These are phyloP conservation scores for Sphenostylis stenocarpa DNA, from an alignment of 306 rosid genomes.

Conservation along the genomic window DNA sequence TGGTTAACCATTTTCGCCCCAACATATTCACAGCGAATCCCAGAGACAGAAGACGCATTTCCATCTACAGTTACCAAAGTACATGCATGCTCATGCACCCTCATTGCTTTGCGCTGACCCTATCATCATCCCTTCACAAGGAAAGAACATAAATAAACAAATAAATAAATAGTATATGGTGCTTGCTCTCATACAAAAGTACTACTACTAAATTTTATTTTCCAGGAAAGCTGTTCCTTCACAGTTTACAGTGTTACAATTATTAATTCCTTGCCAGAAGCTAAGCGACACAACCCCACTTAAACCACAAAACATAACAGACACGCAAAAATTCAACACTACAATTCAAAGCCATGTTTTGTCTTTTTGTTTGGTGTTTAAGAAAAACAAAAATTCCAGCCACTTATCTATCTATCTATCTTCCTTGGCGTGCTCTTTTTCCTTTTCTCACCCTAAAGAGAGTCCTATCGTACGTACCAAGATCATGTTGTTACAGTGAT, in stretches of 20 bases:
- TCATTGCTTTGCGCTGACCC: conserved; percentile 19
- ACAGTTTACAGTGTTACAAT: background rate
- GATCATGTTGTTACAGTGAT: conserved; percentile 25
- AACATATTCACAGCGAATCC: conserved; percentile 19
- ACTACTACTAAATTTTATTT: background rate
- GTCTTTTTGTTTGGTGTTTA: conserved; percentile 53
- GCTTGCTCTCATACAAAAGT: background rate
- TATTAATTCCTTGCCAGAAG: conserved; percentile 37
- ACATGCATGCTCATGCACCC: conserved; percentile 3
- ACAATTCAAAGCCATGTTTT: conserved; percentile 54
- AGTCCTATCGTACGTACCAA: conserved; percentile 1
- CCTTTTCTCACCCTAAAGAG: conserved; percentile 1
- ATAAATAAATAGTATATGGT: background rate
- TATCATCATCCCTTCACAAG: background rate
- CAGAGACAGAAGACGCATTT: conserved; percentile 5
- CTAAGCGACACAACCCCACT: conserved; percentile 39
- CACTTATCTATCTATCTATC: background rate
- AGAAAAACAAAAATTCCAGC: conserved; percentile 34
- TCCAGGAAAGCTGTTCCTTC: conserved; percentile 29
- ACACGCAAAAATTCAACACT: conserved; percentile 33
- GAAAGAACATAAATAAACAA: background rate
- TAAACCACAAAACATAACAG: conserved; percentile 33
- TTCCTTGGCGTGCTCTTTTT: conserved; percentile 11
- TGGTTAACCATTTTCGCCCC: conserved; percentile 14
- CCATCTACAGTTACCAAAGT: background rate